A percentile compares a stretch with the other conserved stretches of the same genome.
Conservation (phyloP, 2,329 filamentous ascomycete genomes). For the Colletotrichum salicis region DNA sequence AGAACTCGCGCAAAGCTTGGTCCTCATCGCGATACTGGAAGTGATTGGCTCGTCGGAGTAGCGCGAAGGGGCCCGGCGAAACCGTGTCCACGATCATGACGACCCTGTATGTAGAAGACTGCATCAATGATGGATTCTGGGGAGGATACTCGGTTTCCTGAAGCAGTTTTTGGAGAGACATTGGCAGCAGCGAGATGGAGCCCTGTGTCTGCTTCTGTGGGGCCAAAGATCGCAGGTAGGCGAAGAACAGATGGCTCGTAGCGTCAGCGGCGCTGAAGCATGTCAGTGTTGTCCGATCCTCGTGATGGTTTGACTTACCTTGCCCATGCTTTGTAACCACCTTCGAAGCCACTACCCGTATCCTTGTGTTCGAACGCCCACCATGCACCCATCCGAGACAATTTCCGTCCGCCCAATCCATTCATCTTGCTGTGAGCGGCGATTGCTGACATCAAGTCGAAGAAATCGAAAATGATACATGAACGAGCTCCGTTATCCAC, state of each 20-base stretch:
- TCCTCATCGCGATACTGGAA: constrained; percentile 96
- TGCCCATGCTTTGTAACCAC: constrained; percentile 90
- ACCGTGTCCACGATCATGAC: constrained; percentile 97
- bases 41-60: constrained; percentile 89
- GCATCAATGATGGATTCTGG: constrained; percentile 78
- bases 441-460: constrained; percentile 89
- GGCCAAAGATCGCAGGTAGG: constrained; percentile 89
- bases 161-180: constrained; percentile 89
- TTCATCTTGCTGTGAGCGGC: constrained; percentile 94
- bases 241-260: constrained; percentile 96
- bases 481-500: constrained; percentile 87
- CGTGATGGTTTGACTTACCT: constrained; percentile 62
- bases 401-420: constrained; percentile 89
- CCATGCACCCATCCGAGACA: constrained; percentile 96
- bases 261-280: constrained; percentile 84
- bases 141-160: constrained; percentile 96
- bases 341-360: constrained; percentile 90
- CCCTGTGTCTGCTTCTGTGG: constrained; percentile 81
- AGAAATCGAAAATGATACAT: constrained; percentile 95
- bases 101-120: constrained; percentile 85
- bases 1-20: constrained; percentile 83
- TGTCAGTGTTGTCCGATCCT: constrained; percentile 42
- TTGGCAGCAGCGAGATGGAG: constrained; percentile 86
- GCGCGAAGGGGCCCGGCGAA: constrained; percentile 91
- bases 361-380: constrained; percentile 97